Evolutionary conservation across 306 rosid genomes (phyloP).

Genomic region (Vicia faba): DNA sequence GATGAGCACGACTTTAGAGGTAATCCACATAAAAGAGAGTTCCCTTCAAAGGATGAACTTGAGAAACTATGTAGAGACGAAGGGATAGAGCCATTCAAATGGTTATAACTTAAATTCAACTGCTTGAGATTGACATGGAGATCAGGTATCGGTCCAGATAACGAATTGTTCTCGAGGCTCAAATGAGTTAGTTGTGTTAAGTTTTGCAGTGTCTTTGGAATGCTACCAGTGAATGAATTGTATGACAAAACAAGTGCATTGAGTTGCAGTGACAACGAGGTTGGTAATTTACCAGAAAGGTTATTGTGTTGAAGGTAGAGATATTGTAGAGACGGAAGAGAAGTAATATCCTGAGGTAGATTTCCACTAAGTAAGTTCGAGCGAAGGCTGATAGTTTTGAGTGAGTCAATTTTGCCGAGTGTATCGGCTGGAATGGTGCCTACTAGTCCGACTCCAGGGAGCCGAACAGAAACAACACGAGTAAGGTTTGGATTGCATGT

Average conservation of each 20-base stretch:
- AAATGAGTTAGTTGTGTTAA: constrained; percentile 69
- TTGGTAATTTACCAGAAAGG: constrained; percentile 76
- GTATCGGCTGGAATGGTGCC: constrained; percentile 78
- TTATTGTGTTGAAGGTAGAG: constrained; percentile 86
- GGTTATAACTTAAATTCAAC: constrained; percentile 79
- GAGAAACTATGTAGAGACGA: constrained; percentile 58
- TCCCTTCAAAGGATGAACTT: constrained; percentile 75
- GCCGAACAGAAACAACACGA: constrained; percentile 60
- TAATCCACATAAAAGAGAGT: constrained; percentile 69
- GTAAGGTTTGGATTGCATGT: constrained; percentile 51
- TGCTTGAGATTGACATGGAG: constrained; percentile 62
- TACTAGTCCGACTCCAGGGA: constrained; percentile 82
- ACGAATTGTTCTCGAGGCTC: constrained; percentile 81
- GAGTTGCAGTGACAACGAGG: constrained; percentile 58
- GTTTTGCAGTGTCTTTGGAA: constrained; percentile 60
- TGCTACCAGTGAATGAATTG: constrained; percentile 73
- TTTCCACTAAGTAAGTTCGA: constrained; percentile 75
- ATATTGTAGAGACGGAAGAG: constrained; percentile 70
- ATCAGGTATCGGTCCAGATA: constrained; percentile 78
- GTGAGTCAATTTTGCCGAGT: constrained; percentile 73
- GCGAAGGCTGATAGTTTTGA: constrained; percentile 71
- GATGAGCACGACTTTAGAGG: constrained; percentile 73
- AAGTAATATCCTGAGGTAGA: constrained; percentile 73
- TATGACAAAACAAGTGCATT: constrained; percentile 74
- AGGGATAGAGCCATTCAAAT: constrained; percentile 84